Evolutionary conservation across 805 yeast genomes (phyloP), one percentile per base, ranked within the genome.

Genomic region (Spencermartinsiella europaea): DNA sequence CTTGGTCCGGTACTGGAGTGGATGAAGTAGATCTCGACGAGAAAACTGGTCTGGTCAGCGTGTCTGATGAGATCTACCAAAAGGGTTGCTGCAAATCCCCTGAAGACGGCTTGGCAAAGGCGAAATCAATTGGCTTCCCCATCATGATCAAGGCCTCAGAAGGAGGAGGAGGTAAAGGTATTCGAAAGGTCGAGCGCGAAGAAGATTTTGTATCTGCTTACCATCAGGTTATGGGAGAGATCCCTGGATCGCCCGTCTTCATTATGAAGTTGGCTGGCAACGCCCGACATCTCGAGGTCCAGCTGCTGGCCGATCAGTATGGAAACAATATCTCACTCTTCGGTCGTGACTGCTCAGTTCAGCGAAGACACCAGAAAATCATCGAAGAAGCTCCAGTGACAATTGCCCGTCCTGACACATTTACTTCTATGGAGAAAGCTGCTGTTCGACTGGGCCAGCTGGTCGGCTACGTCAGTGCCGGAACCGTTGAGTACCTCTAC

Each of bases 141-240:
- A 95, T 93, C 45, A 93, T 93, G 99, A 82, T 93, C 64, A 93
- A 93, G 70, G 99, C 99, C 42, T 89, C 97, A 49, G 99, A 93
- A 80, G 99, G 99, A 75, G 99, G 99, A 70, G 99, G 99, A 73
- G 99, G 99, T 75, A 93, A 93, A 72, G 99, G 99, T 79, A 93
- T 93, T 68, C 84, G 99, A 74, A 89, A 89, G 70, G 98, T 89
- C 54, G 95, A 86, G 47, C 65, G 74, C 53, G 96, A 85, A 67
- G 81, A 80, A 53, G 85, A 89, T 60, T 93, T 93, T 56, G 61
- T 74, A 36, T 53, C 86, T 21, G 70, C 85, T 53, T 93, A 91
- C 66, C 81, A 82, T 57, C 99, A 93, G 73, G 99, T 97, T 39
- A 87, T 95, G 44, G 85, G 85, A 59, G 99, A 93, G 73, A 91